Evolutionary conservation across 2,329 filamentous ascomycete species (phyloP).

Genomic region (Fusarium verrucosum): DNA sequence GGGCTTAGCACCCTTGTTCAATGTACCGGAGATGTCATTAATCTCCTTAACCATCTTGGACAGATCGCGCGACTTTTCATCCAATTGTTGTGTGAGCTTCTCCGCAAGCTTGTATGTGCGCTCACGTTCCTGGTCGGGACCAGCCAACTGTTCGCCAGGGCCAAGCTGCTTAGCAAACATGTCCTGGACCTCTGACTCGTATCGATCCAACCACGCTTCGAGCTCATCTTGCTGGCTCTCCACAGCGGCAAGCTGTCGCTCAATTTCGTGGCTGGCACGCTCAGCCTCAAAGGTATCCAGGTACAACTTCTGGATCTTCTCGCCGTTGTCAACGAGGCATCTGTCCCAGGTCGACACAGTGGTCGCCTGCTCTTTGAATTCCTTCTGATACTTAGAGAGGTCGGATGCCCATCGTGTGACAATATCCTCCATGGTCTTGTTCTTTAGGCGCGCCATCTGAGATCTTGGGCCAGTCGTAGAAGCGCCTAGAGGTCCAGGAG

Average conservation of each 20-base stretch:
- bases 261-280: constrained; percentile 90
- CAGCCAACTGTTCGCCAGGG: constrained; percentile 78
- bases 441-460: constrained; percentile 89
- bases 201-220: constrained; percentile 85
- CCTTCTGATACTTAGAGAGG: constrained; percentile 94
- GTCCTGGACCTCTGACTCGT: constrained; percentile 90
- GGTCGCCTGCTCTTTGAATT: constrained; percentile 89
- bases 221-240: constrained; percentile 95
- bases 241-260: constrained; percentile 87
- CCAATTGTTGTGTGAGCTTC: constrained; percentile 87
- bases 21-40: constrained; percentile 86
- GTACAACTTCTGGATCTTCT: constrained; percentile 94
- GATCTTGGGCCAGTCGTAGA: constrained; percentile 85
- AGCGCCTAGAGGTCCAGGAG: constrained; percentile 63
- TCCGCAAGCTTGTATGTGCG: constrained; percentile 96
- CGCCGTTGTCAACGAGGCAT: constrained; percentile 89
- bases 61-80: constrained; percentile 92
- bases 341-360: constrained; percentile 92
- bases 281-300: constrained; percentile 93
- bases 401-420: constrained; percentile 97
- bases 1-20: constrained; percentile 89
- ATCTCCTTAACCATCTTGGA: constrained; percentile 98
- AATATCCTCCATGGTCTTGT: constrained; percentile 99
- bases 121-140: constrained; percentile 95
- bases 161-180: constrained; percentile 84